Evolutionary conservation across 495 filamentous ascomycete genomes (phyloP), one percentile per base, ranked within the genome.

Genomic region (Penicillium atrosanguineum): DNA sequence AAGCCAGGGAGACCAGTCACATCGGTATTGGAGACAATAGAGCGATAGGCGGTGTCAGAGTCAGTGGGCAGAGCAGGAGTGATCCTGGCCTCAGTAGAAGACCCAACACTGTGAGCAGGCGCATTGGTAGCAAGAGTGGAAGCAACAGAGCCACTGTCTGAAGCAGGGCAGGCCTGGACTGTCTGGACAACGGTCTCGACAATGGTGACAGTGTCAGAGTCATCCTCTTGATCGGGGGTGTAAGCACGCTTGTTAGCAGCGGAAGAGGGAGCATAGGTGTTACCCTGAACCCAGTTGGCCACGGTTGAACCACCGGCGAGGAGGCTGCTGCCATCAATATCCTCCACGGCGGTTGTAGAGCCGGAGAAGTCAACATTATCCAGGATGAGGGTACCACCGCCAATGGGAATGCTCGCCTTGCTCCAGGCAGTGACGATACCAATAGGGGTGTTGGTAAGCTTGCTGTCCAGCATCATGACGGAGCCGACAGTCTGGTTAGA

Each of bases 361-460:
- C 81, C 80, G 20, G 68, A 73, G 64, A 96, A 87, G 60, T 90
- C 87, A 28, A 95, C 88, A 55, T 97, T 96, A 64, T 96, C 90
- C 15, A 97, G 67, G 41, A 96, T 75, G 20, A 95, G 75, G 8
- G 87, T 90, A 49, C 87, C 89, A 62, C 87, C 91, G 53, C 88
- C 85, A 38, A 79, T 64, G 14, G 85, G 79, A 21, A 79, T 75
- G 28, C 74, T 79, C n/a, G 79, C 71, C 55, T 80, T 74, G 7
- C 57, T 66, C 77, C 86, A 92, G 7, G 83, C 82, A 50, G 90
- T 95, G 46, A 82, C 78, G 51, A 96, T 79, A 61, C 87, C 91
- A 45, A 85, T 80, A 3, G 79, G 80, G 15, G 87, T 90, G 66
- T 88, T 86, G 48, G 76, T 84, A 61, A 96, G 83, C 16, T 70